phyloP scores from a whole-genome alignment of 805 yeast species.

The Clavispora vitiphila region DNA sequence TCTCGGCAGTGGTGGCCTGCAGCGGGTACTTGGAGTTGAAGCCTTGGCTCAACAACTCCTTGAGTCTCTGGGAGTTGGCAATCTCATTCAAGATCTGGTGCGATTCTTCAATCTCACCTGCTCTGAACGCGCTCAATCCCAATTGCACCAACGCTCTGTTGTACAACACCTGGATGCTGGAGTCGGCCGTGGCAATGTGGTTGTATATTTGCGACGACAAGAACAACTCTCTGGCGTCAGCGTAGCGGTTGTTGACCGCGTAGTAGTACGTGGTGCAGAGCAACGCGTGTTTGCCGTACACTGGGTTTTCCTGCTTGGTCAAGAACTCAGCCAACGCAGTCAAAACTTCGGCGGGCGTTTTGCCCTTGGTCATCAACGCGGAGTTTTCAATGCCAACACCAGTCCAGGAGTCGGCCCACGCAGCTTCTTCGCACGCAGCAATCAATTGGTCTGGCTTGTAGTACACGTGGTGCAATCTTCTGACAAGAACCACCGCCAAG shows the following conservation, averaged over 20 bases:
- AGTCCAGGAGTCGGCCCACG: slow-evolving; percentile 56
- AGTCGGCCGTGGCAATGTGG: slow-evolving; percentile 77
- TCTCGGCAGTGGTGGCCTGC: slow-evolving; percentile 54
- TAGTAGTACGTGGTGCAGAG: slow-evolving; percentile 83
- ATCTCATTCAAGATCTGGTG: slow-evolving; percentile 86
- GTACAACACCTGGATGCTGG: slow-evolving; percentile 83
- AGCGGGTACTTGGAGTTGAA: slow-evolving; percentile 60
- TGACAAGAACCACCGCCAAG: slow-evolving; percentile 67
- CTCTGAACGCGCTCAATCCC: slow-evolving; percentile 92
- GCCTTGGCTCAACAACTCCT: slow-evolving; percentile 93
- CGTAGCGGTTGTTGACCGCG: slow-evolving; percentile 82
- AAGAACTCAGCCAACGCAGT: slow-evolving; percentile 62
- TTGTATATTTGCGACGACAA: slow-evolving; percentile 81
- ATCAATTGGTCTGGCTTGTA: slow-evolving; percentile 83
- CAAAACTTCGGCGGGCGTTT: slow-evolving; percentile 45
- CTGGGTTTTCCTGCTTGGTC: slow-evolving; percentile 59
- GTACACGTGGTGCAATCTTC: slow-evolving; percentile 89
- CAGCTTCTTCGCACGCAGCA: slow-evolving; percentile 58
- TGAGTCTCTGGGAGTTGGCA: slow-evolving; percentile 77
- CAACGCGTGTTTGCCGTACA: slow-evolving; percentile 77
- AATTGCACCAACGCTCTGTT: slow-evolving; percentile 94
- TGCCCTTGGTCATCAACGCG: slow-evolving; percentile 28
- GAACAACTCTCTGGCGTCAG: slow-evolving; percentile 83
- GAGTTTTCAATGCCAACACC: slow-evolving; percentile 21
- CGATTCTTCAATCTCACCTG: slow-evolving; percentile 78